phyloP scores from a whole-genome alignment of 148 eudicot species.

The Camellia japonica region DNA sequence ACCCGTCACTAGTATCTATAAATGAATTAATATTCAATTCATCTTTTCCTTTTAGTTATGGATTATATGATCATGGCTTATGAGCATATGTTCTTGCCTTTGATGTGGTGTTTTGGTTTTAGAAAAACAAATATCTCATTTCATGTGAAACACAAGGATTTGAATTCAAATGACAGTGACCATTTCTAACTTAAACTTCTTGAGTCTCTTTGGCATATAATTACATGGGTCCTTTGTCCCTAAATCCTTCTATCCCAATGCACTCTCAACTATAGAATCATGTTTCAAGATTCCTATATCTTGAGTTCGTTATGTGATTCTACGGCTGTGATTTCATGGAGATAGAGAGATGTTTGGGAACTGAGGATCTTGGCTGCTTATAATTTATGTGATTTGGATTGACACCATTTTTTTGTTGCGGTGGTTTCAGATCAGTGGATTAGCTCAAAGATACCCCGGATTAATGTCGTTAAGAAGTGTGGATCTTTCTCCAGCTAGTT shows the following conservation, averaged over 20 bases:
- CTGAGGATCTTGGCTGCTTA: neutral
- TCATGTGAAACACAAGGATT: conserved; percentile 12
- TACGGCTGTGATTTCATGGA: too few relatives aligned
- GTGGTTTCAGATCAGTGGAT: conserved; percentile 21
- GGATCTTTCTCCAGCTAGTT: conserved; percentile 46
- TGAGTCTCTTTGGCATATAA: neutral
- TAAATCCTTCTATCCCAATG: too few relatives aligned
- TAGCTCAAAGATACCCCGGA: conserved; percentile 19
- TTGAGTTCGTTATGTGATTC: too few relatives aligned
- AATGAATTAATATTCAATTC: neutral
- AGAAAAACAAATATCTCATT: neutral
- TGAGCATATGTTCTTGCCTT: conserved; percentile 23
- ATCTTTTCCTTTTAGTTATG: neutral
- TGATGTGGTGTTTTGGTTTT: neutral
- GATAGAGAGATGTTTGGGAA: too few relatives aligned
- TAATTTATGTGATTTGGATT: neutral
- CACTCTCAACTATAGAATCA: too few relatives aligned
- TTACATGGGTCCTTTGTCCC: too few relatives aligned
- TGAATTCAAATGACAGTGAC: neutral
- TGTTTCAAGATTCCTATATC: too few relatives aligned
- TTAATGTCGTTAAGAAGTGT: conserved; percentile 19
- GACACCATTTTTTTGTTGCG: neutral
- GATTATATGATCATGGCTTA: neutral
- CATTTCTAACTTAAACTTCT: neutral
- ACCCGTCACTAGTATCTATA: too few relatives aligned